Percentiles rank a stretch among this genome's conserved stretches.
phyloP scores from a whole-genome alignment of 2,329 filamentous ascomycete species.

The Colletotrichum gigasporum region DNA sequence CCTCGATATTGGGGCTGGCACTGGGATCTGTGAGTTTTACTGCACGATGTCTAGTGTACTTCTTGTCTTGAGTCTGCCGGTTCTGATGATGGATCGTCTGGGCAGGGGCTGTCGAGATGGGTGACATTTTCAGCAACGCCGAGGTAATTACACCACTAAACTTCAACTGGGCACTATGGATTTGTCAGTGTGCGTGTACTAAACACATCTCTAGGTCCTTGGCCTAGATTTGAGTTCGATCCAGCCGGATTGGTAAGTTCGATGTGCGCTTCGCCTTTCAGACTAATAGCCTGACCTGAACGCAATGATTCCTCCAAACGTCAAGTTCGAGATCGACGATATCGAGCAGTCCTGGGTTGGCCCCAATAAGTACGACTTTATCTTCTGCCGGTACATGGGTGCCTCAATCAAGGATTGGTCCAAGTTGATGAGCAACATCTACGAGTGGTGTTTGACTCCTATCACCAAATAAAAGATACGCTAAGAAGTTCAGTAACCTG shows the following conservation, averaged over 20 bases:
- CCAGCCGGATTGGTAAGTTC: conserved; percentile 33
- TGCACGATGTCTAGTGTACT: background rate
- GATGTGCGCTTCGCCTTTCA: background rate
- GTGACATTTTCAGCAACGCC: conserved; percentile 6
- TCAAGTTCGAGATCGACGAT: conserved; percentile 73
- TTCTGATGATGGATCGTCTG: too few relatives aligned
- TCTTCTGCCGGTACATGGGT: conserved; percentile 38
- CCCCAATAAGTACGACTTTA: conserved; percentile 43
- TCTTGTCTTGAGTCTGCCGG: too few relatives aligned
- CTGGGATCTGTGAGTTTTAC: conserved; percentile 60
- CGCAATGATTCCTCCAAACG: conserved; percentile 65
- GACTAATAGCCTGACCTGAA: background rate
- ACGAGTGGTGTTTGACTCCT: conserved; percentile 3
- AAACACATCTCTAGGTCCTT: background rate
- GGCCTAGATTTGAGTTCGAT: conserved; percentile 21
- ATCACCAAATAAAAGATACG: background rate
- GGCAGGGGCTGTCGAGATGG: conserved; percentile 18
- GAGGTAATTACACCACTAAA: background rate
- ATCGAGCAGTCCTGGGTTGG: conserved; percentile 60
- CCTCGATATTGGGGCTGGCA: conserved; percentile 68
- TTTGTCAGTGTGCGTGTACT: too few relatives aligned
- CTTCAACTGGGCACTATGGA: background rate
- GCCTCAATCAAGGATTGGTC: conserved; percentile 24
- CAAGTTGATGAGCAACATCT: conserved; percentile 16
- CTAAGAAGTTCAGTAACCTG: conserved; percentile 37